Conservation (phyloP, 2,329 filamentous ascomycete species). For the Exophiala aquamarina region DNA sequence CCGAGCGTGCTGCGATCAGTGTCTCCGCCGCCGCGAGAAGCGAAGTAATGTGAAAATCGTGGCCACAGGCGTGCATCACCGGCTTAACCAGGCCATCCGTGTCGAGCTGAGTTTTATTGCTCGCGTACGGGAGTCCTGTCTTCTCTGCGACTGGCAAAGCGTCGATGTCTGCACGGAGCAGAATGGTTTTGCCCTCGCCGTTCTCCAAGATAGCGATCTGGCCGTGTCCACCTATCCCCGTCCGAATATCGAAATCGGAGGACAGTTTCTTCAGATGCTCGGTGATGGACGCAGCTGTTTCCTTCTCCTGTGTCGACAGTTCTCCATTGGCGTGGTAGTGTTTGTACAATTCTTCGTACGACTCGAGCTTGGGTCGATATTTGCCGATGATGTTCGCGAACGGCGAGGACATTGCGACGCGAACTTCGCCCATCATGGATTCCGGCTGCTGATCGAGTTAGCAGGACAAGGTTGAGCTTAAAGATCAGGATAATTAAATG, state of each 20-base stretch:
- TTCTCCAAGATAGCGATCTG: slow-evolving; percentile 45
- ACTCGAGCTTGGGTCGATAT: slow-evolving; percentile 42
- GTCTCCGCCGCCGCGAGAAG: slow-evolving; percentile 55
- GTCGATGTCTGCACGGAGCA: slow-evolving; percentile 52
- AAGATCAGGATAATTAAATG: no score
- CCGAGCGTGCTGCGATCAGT: slow-evolving; percentile 43
- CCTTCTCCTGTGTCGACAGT: slow-evolving; percentile 56
- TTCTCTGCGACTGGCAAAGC: slow-evolving; percentile 50
- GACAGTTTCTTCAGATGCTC: slow-evolving; percentile 38
- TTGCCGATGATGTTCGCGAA: slow-evolving; percentile 31
- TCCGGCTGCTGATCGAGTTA: no score
- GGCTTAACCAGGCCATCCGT: slow-evolving; percentile 52
- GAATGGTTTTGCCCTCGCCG: slow-evolving; percentile 44
- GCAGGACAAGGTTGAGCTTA: no score
- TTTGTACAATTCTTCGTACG: slow-evolving; percentile 58
- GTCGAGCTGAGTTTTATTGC: slow-evolving; percentile 46
- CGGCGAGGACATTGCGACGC: neutral
- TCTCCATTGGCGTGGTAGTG: slow-evolving; percentile 61
- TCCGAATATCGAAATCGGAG: slow-evolving; percentile 36
- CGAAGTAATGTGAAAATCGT: slow-evolving; percentile 61
- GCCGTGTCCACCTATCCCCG: slow-evolving; percentile 48
- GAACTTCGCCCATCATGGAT: no score
- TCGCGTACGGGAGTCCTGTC: slow-evolving; percentile 50
- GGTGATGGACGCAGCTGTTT: slow-evolving; percentile 52
- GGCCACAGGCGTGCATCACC: slow-evolving; percentile 62